Evolutionary conservation across 2,329 filamentous ascomycete genomes (phyloP).

Genomic region (Fusarium staphyleae): DNA sequence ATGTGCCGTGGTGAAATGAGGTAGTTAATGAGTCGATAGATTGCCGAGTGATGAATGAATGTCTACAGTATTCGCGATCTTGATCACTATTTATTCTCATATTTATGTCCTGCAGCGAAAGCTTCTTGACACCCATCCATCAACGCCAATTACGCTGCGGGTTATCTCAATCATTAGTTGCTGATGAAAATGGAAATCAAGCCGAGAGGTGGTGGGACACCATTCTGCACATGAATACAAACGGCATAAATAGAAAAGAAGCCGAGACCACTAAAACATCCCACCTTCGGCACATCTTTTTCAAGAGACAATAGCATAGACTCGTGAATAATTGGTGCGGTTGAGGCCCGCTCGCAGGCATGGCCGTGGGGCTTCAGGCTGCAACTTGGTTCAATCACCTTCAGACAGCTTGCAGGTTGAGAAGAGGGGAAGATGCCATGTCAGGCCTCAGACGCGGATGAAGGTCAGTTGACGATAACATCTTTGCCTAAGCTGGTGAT

Average conservation of each 20-base stretch:
- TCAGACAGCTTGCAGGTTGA: neutral
- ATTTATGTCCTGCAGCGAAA: neutral
- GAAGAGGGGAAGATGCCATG: slow-evolving; percentile 18
- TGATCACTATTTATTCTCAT: neutral
- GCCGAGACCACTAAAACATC: neutral
- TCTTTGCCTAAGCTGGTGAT: neutral
- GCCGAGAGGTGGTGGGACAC: neutral
- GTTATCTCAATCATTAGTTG: neutral
- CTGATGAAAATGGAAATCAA: slow-evolving; percentile 8
- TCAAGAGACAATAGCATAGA: slow-evolving; percentile 3
- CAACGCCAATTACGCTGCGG: no score
- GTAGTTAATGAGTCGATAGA: no score
- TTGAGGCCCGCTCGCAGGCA: slow-evolving; percentile 2
- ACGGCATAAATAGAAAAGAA: neutral
- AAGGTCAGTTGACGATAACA: slow-evolving; percentile 18
- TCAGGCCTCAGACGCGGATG: neutral
- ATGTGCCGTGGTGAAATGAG: neutral
- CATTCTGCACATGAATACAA: neutral
- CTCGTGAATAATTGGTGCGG: neutral
- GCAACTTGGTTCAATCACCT: slow-evolving; percentile 1
- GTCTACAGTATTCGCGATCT: no score
- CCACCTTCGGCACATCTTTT: neutral
- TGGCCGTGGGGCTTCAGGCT: slow-evolving; percentile 10
- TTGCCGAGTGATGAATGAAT: no score
- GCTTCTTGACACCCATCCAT: no score